A percentile compares a stretch with the other conserved stretches of the same genome.
These are phyloP conservation scores for Breynia disticha DNA, from an alignment of 441 rosid genomes.

Conservation along the genomic window DNA sequence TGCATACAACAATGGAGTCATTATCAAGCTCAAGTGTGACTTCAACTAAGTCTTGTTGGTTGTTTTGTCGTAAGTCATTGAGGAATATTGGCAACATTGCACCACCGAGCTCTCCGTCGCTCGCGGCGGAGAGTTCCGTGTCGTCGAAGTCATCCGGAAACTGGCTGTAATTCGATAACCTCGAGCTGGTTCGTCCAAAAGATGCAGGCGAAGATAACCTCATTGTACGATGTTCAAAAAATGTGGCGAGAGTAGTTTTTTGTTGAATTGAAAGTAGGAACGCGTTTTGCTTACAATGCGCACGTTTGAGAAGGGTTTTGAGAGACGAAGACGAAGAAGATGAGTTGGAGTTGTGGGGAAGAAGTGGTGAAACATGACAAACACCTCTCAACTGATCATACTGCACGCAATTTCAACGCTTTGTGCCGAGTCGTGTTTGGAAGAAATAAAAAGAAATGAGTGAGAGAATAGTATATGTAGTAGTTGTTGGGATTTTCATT, in stretches of 20 bases:
- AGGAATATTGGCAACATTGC: slow-evolving; percentile 87
- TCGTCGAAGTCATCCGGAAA: slow-evolving; percentile 30
- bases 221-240: slow-evolving; percentile 19
- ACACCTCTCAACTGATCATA: slow-evolving; percentile 64
- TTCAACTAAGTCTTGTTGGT: slow-evolving; percentile 53
- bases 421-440: slow-evolving; percentile 10
- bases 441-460: slow-evolving; percentile 1
- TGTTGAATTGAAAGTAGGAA: too few species aligned
- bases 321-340: neutral
- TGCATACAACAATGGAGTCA: slow-evolving; percentile 59
- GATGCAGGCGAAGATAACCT: slow-evolving; percentile 36
- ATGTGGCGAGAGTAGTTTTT: too few species aligned
- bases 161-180: slow-evolving; percentile 41
- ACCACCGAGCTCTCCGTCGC: slow-evolving; percentile 38
- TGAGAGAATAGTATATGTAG: neutral
- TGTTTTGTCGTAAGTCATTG: slow-evolving; percentile 39
- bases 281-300: too few species aligned
- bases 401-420: slow-evolving; percentile 56
- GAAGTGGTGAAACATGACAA: slow-evolving; percentile 31
- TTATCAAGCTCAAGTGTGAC: slow-evolving; percentile 66
- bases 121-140: neutral
- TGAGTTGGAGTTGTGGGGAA: neutral
- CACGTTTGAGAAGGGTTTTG: neutral
- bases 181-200: slow-evolving; percentile 36
- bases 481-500: slow-evolving; percentile 16